Conservation (phyloP, 768 basidiomycete genomes). For the Cystofilobasidium capitatum region DNA sequence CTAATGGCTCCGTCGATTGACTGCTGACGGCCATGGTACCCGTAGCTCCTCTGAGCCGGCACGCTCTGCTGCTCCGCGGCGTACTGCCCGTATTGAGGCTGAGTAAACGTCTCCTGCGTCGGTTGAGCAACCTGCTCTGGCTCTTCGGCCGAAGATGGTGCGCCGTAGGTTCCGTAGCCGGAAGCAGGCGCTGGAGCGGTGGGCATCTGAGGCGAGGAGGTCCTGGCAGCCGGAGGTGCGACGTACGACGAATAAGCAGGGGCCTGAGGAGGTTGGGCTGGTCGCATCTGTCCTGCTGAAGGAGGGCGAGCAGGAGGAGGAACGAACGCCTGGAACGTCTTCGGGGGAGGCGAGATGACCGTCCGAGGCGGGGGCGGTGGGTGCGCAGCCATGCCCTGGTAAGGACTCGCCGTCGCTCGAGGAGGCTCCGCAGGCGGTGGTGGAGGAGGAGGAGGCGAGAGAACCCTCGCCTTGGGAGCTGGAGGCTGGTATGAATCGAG, state of each 20-base stretch:
- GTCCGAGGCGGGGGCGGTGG: neutral
- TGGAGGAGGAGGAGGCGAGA: conserved; percentile 8
- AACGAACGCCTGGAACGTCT: neutral
- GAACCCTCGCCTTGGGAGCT: neutral
- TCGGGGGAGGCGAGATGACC: conserved; percentile 1
- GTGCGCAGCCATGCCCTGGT: neutral
- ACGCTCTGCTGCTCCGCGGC: too few relatives aligned
- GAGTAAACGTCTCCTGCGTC: too few relatives aligned
- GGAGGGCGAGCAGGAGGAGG: neutral
- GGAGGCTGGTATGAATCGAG: neutral
- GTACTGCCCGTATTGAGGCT: too few relatives aligned
- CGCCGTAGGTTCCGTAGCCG: too few relatives aligned
- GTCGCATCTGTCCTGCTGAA: conserved; percentile 1
- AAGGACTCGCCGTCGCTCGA: neutral
- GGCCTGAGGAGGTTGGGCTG: neutral
- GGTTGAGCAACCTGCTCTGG: too few relatives aligned
- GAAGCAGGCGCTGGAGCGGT: too few relatives aligned
- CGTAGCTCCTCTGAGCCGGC: too few relatives aligned
- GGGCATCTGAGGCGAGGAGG: too few relatives aligned
- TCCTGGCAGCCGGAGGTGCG: too few relatives aligned
- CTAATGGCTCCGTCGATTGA: neutral
- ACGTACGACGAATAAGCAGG: too few relatives aligned
- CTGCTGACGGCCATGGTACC: neutral
- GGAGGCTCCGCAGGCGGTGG: neutral
- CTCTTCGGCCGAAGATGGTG: too few relatives aligned